Percentiles rank a stretch among this genome's conserved stretches.
These are phyloP conservation scores for Bassia scoparia DNA, from an alignment of 148 eudicot species.

Conservation along the genomic window DNA sequence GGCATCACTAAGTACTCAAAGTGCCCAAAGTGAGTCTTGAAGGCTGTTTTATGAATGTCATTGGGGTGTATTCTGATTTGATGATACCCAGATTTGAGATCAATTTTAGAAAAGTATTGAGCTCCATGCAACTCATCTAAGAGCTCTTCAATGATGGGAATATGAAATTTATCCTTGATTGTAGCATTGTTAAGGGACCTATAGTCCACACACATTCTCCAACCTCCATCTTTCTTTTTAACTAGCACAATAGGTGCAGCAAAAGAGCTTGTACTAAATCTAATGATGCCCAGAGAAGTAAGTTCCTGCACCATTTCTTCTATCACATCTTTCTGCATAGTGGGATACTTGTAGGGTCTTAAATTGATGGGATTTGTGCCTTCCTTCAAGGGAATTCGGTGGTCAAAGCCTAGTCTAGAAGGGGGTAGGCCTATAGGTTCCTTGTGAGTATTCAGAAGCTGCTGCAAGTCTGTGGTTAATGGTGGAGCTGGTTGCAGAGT, in stretches of 20 bases:
- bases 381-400: too few relatives aligned
- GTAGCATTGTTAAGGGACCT: background rate
- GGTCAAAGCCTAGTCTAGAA: background rate
- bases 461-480: background rate
- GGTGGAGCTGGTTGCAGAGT: too few relatives aligned
- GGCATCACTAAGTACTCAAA: too few relatives aligned
- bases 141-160: background rate
- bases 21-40: background rate
- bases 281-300: background rate
- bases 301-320: background rate
- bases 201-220: background rate
- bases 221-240: background rate
- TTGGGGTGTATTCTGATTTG: background rate
- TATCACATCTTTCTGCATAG: background rate
- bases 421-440: background rate
- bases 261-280: background rate
- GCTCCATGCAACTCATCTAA: constrained; percentile 1
- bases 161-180: constrained; percentile 3
- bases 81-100: background rate
- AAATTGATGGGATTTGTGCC: too few relatives aligned
- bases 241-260: constrained; percentile 1
- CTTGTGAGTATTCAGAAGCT: background rate
- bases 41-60: constrained; percentile 1
- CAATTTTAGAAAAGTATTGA: background rate
- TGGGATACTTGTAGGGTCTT: too few relatives aligned